These are phyloP conservation scores for Leishmania lainsoni DNA, from an alignment of 208 protist genomes.

Conservation along the genomic window DNA sequence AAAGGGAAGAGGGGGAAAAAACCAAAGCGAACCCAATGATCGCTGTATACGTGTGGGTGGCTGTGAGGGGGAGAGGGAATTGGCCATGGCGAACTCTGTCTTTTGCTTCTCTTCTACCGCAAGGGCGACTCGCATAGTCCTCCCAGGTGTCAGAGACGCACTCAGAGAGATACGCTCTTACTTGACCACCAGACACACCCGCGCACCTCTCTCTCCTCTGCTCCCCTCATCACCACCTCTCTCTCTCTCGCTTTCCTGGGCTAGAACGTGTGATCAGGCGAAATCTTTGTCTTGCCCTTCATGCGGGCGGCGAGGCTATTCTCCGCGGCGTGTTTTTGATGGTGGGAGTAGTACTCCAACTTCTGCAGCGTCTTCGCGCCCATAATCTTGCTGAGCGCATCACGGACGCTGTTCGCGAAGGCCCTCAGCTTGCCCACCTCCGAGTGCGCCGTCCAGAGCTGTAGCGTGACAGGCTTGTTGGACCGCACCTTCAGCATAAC, in stretches of 20 bases:
- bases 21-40: background rate
- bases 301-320: slow-evolving; percentile 72
- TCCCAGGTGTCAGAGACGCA: background rate
- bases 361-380: slow-evolving; percentile 78
- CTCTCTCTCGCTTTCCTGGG: background rate
- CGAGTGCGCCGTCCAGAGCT: slow-evolving; percentile 81
- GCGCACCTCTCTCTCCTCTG: background rate
- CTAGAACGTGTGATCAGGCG: slow-evolving; percentile 37
- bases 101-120: background rate
- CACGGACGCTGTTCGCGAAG: slow-evolving; percentile 67
- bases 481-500: slow-evolving; percentile 85
- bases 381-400: slow-evolving; percentile 66
- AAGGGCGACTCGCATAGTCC: background rate
- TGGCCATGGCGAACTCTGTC: background rate
- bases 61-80: background rate
- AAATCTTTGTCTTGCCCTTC: slow-evolving; percentile 50
- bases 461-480: slow-evolving; percentile 76
- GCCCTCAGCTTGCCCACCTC: slow-evolving; percentile 67
- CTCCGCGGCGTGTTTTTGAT: slow-evolving; percentile 52
- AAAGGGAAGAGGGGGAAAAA: background rate
- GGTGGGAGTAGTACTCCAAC: slow-evolving; percentile 85
- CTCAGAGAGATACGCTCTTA: background rate
- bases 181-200: background rate
- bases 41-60: no score
- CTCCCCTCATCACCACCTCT: background rate